Evolutionary conservation across 2,329 filamentous ascomycete genomes (phyloP).

Genomic region (Gaeumannomyces tritici): DNA sequence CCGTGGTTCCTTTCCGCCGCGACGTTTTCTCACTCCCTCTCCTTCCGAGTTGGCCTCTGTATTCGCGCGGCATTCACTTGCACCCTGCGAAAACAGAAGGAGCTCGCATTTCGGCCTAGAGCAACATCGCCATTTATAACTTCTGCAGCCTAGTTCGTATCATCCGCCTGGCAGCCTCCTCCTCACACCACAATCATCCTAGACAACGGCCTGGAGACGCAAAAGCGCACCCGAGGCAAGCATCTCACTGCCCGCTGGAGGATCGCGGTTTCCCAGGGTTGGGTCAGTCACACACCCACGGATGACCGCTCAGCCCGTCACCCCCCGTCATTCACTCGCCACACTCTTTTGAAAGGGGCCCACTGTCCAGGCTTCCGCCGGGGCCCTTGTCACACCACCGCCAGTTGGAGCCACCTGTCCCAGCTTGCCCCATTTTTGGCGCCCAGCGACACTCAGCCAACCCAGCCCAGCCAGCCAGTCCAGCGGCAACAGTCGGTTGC

Average conservation of each 20-base stretch:
- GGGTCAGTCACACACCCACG: conserved; percentile 3
- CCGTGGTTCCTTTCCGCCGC: conserved; percentile 6
- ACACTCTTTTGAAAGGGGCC: conserved; percentile 10
- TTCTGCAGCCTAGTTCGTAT: not conserved
- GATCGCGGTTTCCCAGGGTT: not conserved
- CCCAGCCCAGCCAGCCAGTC: conserved; percentile 10
- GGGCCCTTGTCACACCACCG: conserved; percentile 18
- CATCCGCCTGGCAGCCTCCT: not conserved
- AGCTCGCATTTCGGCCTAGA: conserved; percentile 7
- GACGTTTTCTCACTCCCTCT: conserved; percentile 4
- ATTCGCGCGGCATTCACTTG: conserved; percentile 26
- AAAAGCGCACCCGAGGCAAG: conserved; percentile 4
- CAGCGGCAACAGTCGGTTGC: conserved; percentile 10
- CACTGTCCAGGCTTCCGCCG: conserved; percentile 20
- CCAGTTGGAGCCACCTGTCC: conserved; percentile 24
- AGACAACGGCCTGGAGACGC: conserved; percentile 6
- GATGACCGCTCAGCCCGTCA: conserved; percentile 5
- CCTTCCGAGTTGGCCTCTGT: conserved; percentile 9
- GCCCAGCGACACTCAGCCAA: conserved; percentile 5
- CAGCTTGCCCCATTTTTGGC: conserved; percentile 11
- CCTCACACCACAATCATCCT: conserved; percentile 5
- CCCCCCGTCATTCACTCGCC: conserved; percentile 12
- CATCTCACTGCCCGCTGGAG: conserved; percentile 8
- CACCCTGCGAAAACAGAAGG: conserved; percentile 21
- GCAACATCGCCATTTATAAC: conserved; percentile 8